Conservation (phyloP, 192 early-diverging fungal genomes). For the Obelidium mucronatum region DNA sequence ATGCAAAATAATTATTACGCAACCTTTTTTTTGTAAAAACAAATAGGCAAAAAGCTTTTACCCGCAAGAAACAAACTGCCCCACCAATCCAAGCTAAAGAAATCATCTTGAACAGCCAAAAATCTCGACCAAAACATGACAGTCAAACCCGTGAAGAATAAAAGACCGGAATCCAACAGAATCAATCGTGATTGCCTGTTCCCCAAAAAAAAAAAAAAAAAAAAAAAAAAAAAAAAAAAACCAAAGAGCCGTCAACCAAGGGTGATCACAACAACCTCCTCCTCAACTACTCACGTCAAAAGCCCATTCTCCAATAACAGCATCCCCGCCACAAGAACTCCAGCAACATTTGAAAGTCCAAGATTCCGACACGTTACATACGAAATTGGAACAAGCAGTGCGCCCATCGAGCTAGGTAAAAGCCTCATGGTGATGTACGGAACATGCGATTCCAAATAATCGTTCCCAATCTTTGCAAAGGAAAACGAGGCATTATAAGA, state of each 20-base stretch:
- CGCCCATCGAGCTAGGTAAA: constrained; percentile 80
- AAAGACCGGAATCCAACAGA: constrained; percentile 56
- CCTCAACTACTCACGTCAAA: constrained; percentile 30
- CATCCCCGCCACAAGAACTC: constrained; percentile 48
- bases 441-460: constrained; percentile 83
- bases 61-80: not conserved
- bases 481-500: constrained; percentile 53
- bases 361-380: constrained; percentile 59
- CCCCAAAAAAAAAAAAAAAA: not conserved
- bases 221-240: too few species aligned
- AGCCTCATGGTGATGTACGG: constrained; percentile 88
- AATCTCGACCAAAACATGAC: constrained; percentile 55
- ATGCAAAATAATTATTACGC: too few species aligned
- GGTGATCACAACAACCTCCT: not conserved
- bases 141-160: constrained; percentile 59
- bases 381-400: constrained; percentile 68
- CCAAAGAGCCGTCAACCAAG: not conserved
- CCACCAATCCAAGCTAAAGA: constrained; percentile 57
- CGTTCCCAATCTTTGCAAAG: constrained; percentile 83
- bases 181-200: constrained; percentile 57
- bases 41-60: too few species aligned
- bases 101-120: constrained; percentile 45
- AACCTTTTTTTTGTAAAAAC: too few species aligned
- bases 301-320: constrained; percentile 50
- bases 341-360: constrained; percentile 41